phyloP scores from a whole-genome alignment of 352 stramenopile genomes.

The Phytophthora pluvialis region DNA sequence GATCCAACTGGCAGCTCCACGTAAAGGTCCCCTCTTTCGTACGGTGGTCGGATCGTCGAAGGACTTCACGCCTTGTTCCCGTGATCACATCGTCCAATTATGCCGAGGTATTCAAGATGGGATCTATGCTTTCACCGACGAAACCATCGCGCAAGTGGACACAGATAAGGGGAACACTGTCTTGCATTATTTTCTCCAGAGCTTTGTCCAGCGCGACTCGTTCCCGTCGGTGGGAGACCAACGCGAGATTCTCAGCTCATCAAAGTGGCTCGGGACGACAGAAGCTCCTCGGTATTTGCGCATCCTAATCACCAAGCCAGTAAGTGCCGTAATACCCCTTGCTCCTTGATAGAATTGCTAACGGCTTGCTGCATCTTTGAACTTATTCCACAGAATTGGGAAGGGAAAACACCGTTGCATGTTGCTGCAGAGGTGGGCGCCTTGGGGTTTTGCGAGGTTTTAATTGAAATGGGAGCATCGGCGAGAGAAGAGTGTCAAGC shows the following conservation, averaged over 20 bases:
- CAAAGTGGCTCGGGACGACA: conserved; percentile 43
- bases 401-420: conserved; percentile 59
- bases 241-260: conserved; percentile 30
- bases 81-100: conserved; percentile 42
- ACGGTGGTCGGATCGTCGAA: conserved; percentile 27
- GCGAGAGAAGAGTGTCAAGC: conserved; percentile 46
- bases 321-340: conserved; percentile 13
- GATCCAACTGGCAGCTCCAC: conserved; percentile 22
- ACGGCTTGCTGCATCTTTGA: not conserved
- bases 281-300: conserved; percentile 38
- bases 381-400: conserved; percentile 48
- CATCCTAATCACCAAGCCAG: conserved; percentile 44
- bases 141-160: conserved; percentile 47
- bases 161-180: conserved; percentile 52
- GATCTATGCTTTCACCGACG: conserved; percentile 40
- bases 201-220: conserved; percentile 34
- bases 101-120: conserved; percentile 50
- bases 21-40: conserved; percentile 36
- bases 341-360: not conserved
- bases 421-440: conserved; percentile 53
- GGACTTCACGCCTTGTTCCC: conserved; percentile 43
- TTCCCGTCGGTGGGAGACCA: conserved; percentile 50
- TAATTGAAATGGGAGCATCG: conserved; percentile 50
- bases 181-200: conserved; percentile 56
- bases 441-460: conserved; percentile 46